A percentile compares a stretch with the other conserved stretches of the same genome.
Conservation (phyloP, 2,329 filamentous ascomycete genomes). For the Penicillium glabrum region DNA sequence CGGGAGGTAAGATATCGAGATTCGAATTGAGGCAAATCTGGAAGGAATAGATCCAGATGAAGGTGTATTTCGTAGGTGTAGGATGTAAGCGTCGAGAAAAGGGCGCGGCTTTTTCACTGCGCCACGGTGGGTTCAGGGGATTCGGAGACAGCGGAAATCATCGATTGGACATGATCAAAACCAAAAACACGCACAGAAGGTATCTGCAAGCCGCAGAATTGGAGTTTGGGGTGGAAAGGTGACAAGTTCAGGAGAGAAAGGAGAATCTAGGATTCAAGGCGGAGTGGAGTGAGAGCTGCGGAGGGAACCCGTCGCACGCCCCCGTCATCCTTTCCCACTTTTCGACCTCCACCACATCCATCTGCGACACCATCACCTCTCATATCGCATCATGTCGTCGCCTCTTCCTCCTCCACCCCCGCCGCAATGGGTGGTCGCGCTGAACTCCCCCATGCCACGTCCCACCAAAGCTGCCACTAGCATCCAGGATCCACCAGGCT, state of each 20-base stretch:
- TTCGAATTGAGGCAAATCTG: neutral
- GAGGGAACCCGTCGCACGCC: slow-evolving; percentile 23
- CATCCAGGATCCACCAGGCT: slow-evolving; percentile 86
- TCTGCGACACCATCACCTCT: slow-evolving; percentile 16
- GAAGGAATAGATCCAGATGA: neutral
- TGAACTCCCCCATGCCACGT: slow-evolving; percentile 69
- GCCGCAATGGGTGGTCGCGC: slow-evolving; percentile 80
- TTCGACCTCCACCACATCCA: slow-evolving; percentile 8
- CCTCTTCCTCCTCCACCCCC: slow-evolving; percentile 46
- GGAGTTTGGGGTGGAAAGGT: neutral
- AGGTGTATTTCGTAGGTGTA: neutral
- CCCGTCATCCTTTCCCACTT: slow-evolving; percentile 12
- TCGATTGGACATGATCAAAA: slow-evolving; percentile 15
- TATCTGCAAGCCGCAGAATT: slow-evolving; percentile 9
- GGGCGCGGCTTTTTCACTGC: slow-evolving; percentile 17
- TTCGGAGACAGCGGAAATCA: slow-evolving; percentile 14
- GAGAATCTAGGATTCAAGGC: slow-evolving; percentile 18
- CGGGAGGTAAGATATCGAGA: neutral
- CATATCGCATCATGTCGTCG: slow-evolving; percentile 18
- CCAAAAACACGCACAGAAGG: neutral
- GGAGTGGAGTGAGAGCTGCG: slow-evolving; percentile 23
- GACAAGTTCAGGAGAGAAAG: slow-evolving; percentile 15
- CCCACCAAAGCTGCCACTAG: slow-evolving; percentile 59
- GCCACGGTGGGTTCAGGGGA: slow-evolving; percentile 11
- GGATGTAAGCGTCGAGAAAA: slow-evolving; percentile 13